phyloP scores from a whole-genome alignment of 768 basidiomycete genomes.

The Mycena chlorophos region DNA sequence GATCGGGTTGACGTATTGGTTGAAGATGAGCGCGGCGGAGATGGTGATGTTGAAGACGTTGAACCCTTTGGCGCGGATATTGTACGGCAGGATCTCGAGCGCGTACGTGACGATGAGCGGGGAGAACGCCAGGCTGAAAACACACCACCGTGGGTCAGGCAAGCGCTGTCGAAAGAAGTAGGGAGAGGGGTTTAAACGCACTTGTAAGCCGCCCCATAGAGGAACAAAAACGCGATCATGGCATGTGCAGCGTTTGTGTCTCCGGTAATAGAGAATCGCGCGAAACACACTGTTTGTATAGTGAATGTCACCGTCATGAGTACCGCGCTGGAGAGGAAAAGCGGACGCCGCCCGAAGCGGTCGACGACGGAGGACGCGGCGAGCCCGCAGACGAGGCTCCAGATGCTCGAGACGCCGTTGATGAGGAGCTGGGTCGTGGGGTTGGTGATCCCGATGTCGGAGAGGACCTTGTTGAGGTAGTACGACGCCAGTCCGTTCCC shows the following conservation, averaged over 20 bases:
- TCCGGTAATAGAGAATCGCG: conserved; percentile 36
- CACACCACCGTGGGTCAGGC: too few relatives aligned
- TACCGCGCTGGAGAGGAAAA: conserved; percentile 44
- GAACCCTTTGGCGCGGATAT: conserved; percentile 62
- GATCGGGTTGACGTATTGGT: conserved; percentile 53
- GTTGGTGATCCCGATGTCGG: conserved; percentile 45
- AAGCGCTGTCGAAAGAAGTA: too few relatives aligned
- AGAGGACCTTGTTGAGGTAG: conserved; percentile 54
- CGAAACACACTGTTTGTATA: conserved; percentile 48
- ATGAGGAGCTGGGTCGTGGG: conserved; percentile 40
- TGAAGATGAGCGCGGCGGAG: conserved; percentile 34
- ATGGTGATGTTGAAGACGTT: conserved; percentile 51
- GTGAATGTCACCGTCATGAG: conserved; percentile 48
- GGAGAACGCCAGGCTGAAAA: conserved; percentile 51
- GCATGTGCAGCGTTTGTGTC: conserved; percentile 41
- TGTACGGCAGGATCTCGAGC: conserved; percentile 65
- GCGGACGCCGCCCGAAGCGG: conserved; percentile 48
- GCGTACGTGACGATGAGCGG: conserved; percentile 58
- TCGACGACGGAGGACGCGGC: conserved; percentile 54
- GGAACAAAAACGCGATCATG: conserved; percentile 59
- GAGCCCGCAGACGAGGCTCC: conserved; percentile 55
- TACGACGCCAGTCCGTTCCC: conserved; percentile 25
- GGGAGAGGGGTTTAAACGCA: background rate
- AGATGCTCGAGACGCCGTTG: conserved; percentile 61
- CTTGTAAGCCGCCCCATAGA: conserved; percentile 58